Evolutionary conservation across 2,329 filamentous ascomycete genomes (phyloP).

Genomic region (Kalmusia sp.): DNA sequence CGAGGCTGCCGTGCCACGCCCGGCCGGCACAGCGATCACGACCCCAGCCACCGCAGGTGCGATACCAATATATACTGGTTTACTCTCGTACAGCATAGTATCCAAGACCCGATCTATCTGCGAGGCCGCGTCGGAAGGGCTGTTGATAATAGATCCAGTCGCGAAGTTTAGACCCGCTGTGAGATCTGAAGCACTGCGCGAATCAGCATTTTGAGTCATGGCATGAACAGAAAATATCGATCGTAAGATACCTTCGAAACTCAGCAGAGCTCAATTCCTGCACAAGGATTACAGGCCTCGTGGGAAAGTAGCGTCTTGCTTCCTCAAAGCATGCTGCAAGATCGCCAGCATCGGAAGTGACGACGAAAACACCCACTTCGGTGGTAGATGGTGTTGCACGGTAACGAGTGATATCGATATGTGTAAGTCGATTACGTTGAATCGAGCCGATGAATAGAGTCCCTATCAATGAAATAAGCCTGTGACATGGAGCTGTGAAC

Average conservation of each 20-base stretch:
- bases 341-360: conserved; percentile 6
- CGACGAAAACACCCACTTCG: conserved; percentile 16
- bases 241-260: conserved; percentile 8
- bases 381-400: not conserved
- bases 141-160: conserved; percentile 9
- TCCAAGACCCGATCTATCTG: conserved; percentile 18
- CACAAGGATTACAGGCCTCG: conserved; percentile 10
- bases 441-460: conserved; percentile 19
- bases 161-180: conserved; percentile 11
- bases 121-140: conserved; percentile 9
- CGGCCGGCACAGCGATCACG: not conserved
- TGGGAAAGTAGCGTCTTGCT: conserved; percentile 5
- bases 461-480: conserved; percentile 1
- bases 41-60: conserved; percentile 11
- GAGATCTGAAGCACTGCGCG: not conserved
- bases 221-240: not conserved
- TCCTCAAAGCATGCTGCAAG: conserved; percentile 9
- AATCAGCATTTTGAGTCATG: not conserved
- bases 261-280: conserved; percentile 13
- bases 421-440: conserved; percentile 14
- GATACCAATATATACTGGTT: conserved; percentile 19
- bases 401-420: conserved; percentile 2
- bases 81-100: conserved; percentile 15
- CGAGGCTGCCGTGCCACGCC: not conserved
- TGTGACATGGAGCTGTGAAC: not conserved